Evolutionary conservation across 2,329 filamentous ascomycete species (phyloP), one percentile per base, ranked within the genome.

Genomic region (Xylaria sp.): DNA sequence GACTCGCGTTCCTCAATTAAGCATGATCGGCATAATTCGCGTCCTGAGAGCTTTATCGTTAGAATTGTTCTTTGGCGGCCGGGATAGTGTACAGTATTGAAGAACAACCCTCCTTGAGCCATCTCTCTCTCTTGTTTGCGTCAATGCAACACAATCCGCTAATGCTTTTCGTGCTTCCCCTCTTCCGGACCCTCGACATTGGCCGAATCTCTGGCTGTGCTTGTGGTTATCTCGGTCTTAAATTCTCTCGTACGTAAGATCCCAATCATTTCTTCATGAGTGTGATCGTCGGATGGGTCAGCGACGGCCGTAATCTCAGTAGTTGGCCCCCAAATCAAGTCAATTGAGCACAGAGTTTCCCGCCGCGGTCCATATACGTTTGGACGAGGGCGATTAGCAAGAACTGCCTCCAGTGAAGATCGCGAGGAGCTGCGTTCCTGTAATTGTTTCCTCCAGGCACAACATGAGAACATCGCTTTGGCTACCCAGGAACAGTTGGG

Each of bases 401-500:
- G 25, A n/a, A 32, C 56, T 4, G 2, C 3, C 5, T 37, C 15
- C 6, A 23, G 28, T n/a, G 28, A 34, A 20, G 28, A 37, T 37
- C 7, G 13, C 7, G 52, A 55, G 52, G 28, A 20, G 32, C 23
- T 13, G 28, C n/a, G 15, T 3, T 5, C 8, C 15, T 15, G 12
- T 18, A 32, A 7, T 13, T 32, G 23, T 8, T 23, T 13, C 28
- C 37, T 13, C 28, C 37, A 18, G 8, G 34, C n/a, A 7, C n/a
- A n/a, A 59, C 48, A 28, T 32, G 57, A 39, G 6, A 64, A 46
- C 13, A 57, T 50, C 2, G 23, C n/a, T 48, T 66, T 61, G 52
- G 82, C 66, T 20, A 80, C 74, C 69, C 78, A 81, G 3, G 81
- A 79, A 2, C 80, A 61, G 37, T 76, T 78, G 3, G 81, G 81